These are phyloP conservation scores for Podospora didyma DNA, from an alignment of 495 filamentous ascomycete genomes.

Conservation along the genomic window DNA sequence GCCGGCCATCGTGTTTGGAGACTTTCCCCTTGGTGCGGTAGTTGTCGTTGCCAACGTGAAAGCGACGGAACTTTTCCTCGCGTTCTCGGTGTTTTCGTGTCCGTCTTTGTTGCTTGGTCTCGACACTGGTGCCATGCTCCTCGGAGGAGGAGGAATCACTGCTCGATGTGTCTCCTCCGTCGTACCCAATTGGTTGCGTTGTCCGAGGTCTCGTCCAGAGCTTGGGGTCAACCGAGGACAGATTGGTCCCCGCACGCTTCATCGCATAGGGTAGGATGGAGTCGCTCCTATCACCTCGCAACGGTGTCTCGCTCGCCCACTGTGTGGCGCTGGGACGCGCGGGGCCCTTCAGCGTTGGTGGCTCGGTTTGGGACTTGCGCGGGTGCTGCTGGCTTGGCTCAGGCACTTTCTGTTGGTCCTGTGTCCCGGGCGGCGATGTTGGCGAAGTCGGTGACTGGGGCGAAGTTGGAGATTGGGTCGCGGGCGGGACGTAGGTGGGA, in stretches of 20 bases:
- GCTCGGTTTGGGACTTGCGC: conserved; percentile 9
- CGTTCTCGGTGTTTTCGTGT: not conserved
- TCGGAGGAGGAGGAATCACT: conserved; percentile 27
- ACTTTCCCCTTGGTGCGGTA: conserved; percentile 63
- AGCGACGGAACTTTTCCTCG: conserved; percentile 33
- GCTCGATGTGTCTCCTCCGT: conserved; percentile 16
- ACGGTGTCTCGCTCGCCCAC: conserved; percentile 17
- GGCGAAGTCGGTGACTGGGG: conserved; percentile 11
- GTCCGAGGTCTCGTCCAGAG: not conserved
- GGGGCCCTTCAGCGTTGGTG: not conserved
- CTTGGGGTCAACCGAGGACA: conserved; percentile 15
- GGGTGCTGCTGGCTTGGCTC: conserved; percentile 1
- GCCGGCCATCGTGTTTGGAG: conserved; percentile 62
- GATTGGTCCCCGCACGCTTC: conserved; percentile 27
- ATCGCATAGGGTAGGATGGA: conserved; percentile 13
- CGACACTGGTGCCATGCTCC: conserved; percentile 5
- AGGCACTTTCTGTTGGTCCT: not conserved
- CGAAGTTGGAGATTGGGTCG: conserved; percentile 25
- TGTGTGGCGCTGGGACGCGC: conserved; percentile 12
- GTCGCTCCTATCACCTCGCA: conserved; percentile 5
- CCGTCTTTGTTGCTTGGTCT: conserved; percentile 2
- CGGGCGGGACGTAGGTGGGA: conserved; percentile 35
- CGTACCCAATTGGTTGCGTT: not conserved
- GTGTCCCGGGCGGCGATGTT: not conserved
- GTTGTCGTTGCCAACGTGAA: conserved; percentile 59